Evolutionary conservation across 805 yeast species (phyloP), one percentile per base, ranked within the genome.

Genomic region (Kockiozyma suomiensis): DNA sequence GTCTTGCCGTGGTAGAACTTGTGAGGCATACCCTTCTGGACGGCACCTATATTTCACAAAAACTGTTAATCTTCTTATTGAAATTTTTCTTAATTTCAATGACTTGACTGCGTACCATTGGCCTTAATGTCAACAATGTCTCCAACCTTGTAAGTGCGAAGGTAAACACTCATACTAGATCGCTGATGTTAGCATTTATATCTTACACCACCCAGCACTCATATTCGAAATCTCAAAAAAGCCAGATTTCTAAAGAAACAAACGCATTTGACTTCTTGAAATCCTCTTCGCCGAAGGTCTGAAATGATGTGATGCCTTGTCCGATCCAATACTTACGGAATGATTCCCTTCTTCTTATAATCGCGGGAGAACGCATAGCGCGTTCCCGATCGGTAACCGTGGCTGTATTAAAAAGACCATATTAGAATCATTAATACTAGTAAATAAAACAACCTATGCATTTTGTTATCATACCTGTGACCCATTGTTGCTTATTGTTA

Each of bases 1-100:
- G 99, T 94, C 87, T 92, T 94, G 83, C 99, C 99, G 86, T 94
- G 97, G 97, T 94, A 94, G 88, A 85, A 92, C 85, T 94, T 94
- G 91, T 90, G 97, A 80, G 99, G 99, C 97, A 94, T 90, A 90
- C 98, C 97, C 88, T 93, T 92, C 81, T 94, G 98, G 85, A 92
- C 85, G 72, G 99, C 85, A 86, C 51, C 51, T 48, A 35, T 33
- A 45, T 45, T 15, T 30, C 26, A 32, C n/a, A 15, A 7, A 54
- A n/a, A n/a, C n/a, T 54, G 45, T 46, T 33, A 41, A 50, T 28
- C 30, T 5, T 25, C 28, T 3, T 38, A 21, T 37, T 23, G 25
- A 17, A 15, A 35, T 43, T 19, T 5, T 3, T 3, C 15, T 19
- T 33, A 13, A 25, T 28, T 17, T n/a, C 28, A 17, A 5, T 33